Evolutionary conservation across 23 red algal genomes (phyloP), one percentile per base, ranked within the genome.

Genomic region (Gracilariopsis chorda): DNA sequence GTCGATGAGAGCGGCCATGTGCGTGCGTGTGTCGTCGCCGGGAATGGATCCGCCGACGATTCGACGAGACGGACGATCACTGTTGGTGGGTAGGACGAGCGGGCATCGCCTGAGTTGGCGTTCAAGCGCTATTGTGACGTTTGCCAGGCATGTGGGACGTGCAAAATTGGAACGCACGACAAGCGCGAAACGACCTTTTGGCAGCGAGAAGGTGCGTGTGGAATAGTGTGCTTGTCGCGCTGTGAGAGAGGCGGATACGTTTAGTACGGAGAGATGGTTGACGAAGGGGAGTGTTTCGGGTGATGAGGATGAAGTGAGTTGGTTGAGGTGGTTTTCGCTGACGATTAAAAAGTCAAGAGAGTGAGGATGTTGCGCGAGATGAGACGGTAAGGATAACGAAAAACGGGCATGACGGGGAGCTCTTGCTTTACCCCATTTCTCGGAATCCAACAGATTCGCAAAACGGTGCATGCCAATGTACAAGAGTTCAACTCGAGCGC

Each of bases 1-100:
- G 42, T 40, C 48, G 61, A 77, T 65, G 35, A 93, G 80, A 2
- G 86, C 86, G 4, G 49, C 86, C 72, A 90, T 76, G 69, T 88
- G 86, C 56, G 86, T 36, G n/a, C 73, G 52, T 1, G 60, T 43
- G n/a, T 41, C 41, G 25, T 57, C 53, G 35, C 29, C 51, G 20
- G 86, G 86, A 43, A 48, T 52, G 56, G 41, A 34, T n/a, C 86
- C 86, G 21, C 86, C 86, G 8, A 90, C 70, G 4, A 90, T 77
- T 24, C 71, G 70, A 21, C 64, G 83, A 7, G 80, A 35, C 2
- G 59, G 34, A 1, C 48, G 45, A 29, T 55, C 45, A 32, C 45
- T 77, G 45, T 49, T 17, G 24, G 44, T 55, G 23, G 72, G 72
- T 3, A 77, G 72, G 17, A 77, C 72, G 25, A 36, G 16, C 5